Base-by-base conservation (phyloP, 2,329 filamentous ascomycete genomes). In the Talaromyces sp. region DNA sequence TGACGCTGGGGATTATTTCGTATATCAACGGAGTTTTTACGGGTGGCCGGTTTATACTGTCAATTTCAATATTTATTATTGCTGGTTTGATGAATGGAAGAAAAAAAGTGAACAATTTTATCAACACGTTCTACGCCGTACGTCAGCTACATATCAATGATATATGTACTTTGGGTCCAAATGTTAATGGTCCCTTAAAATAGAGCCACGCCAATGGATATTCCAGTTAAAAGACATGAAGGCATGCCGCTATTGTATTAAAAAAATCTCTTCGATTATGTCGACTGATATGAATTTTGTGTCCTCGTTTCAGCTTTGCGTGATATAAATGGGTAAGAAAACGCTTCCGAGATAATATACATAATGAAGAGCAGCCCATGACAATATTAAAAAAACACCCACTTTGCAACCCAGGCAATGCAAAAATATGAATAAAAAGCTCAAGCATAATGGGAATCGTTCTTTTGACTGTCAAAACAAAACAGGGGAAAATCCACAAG, bases 1-100 rank as follows among this genome's bases (percentile, higher is more conserved):
- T 27, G 42, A 34, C 40, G 47, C 56, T 58, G 18, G 56, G 42
- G 44, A 52, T 51, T 54, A 44, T 55, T 55, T 62, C 50, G 57
- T 52, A 42, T 56, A 56, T 56, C 55, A 56, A 56, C 27, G 61
- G 61, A 62, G 61, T 62, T 53, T 28, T 62, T 30, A 56, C 16
- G 61, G 61, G 28, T 56, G 52, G 61, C 52, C n/a, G 56, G 56
- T n/a, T 59, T 30, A 18, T 10, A 62, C 65, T 56, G 27, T 28
- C 27, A 53, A 31, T 57, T 36, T 10, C 56, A 30, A 16, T 53
- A 16, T 51, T 14, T 27, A 27, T 28, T 16, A 30, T 61, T 58
- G 47, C 61, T 28, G 36, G 28, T 53, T 53, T 16, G 50, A 53
- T 31, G 50, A 53, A 53, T 53, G 50, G 30, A 53, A 31, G 50